A percentile compares a stretch with the other conserved stretches of the same genome.
Evolutionary conservation across 768 basidiomycete species (phyloP).

Genomic region (Podaxis sp.): DNA sequence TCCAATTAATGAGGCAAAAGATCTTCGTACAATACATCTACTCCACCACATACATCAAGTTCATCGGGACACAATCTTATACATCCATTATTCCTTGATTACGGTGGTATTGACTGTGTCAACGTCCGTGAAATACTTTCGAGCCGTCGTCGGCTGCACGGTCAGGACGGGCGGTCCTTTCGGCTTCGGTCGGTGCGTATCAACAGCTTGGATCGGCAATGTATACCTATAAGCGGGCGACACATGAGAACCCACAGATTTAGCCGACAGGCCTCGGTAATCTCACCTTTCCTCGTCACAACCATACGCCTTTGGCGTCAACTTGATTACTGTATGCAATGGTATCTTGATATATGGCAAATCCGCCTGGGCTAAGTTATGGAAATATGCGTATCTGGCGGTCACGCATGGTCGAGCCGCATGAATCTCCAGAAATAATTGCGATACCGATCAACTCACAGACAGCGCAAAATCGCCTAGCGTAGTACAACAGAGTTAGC

Average conservation of each 20-base stretch:
- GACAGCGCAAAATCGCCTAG: slow-evolving; percentile 76
- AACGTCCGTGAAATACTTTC: slow-evolving; percentile 43
- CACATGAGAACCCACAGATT: not conserved
- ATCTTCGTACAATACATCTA: not conserved
- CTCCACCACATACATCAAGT: not conserved
- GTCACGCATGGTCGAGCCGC: slow-evolving; percentile 23
- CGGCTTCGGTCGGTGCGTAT: slow-evolving; percentile 81
- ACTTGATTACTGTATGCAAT: slow-evolving; percentile 95
- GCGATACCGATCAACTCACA: slow-evolving; percentile 42
- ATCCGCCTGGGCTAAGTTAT: slow-evolving; percentile 87
- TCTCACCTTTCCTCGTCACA: slow-evolving; percentile 92
- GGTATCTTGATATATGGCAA: slow-evolving; percentile 98
- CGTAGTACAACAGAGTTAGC: slow-evolving; percentile 4
- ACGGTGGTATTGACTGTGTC: slow-evolving; percentile 4
- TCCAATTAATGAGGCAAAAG: not conserved
- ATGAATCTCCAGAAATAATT: not conserved
- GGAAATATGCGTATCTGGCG: slow-evolving; percentile 93
- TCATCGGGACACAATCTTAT: not conserved
- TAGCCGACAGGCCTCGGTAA: not conserved
- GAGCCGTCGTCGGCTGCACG: slow-evolving; percentile 33
- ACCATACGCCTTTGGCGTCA: slow-evolving; percentile 97
- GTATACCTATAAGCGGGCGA: slow-evolving; percentile 57
- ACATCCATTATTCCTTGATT: not conserved
- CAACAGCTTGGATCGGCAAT: slow-evolving; percentile 89
- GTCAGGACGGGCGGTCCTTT: slow-evolving; percentile 34